phyloP scores from a whole-genome alignment of 1,139 yeast species.

The Diutina catenulata region DNA sequence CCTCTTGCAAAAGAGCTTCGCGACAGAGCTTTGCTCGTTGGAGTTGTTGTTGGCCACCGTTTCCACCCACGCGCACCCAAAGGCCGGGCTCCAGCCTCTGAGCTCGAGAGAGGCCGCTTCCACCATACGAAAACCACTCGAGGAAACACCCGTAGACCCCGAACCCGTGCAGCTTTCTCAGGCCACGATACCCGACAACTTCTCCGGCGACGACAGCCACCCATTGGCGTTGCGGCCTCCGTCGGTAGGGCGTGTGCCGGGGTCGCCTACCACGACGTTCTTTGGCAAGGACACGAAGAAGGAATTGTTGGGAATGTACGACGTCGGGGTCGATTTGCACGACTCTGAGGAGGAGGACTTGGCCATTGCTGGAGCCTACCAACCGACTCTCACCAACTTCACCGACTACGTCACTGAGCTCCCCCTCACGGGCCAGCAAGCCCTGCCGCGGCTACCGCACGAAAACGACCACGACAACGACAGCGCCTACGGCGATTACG shows the following conservation, averaged over 20 bases:
- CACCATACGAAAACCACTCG: too few species aligned
- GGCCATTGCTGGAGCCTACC: background rate
- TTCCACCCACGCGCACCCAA: too few species aligned
- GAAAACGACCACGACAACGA: too few species aligned
- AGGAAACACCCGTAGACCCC: too few species aligned
- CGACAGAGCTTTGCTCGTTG: constrained; percentile 38
- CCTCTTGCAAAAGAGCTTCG: constrained; percentile 37
- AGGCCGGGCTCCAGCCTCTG: too few species aligned
- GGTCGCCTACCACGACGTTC: constrained; percentile 70
- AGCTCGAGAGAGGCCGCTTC: too few species aligned
- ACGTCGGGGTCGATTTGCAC: constrained; percentile 16
- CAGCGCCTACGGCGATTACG: too few species aligned
- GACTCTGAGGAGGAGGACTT: constrained; percentile 1
- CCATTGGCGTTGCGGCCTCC: too few species aligned
- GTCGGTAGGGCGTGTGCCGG: too few species aligned
- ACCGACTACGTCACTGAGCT: constrained; percentile 2
- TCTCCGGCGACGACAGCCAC: constrained; percentile 11
- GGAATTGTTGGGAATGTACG: constrained; percentile 70
- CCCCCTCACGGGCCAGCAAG: background rate
- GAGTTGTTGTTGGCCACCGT: constrained; percentile 44
- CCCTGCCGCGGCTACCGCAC: too few species aligned
- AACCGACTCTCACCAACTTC: background rate
- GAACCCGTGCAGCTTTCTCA: too few species aligned
- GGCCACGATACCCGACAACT: too few species aligned
- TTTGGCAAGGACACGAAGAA: constrained; percentile 66